A percentile compares a stretch with the other conserved stretches of the same genome.
These are phyloP conservation scores for Kentomonas sorsogonicus DNA, from an alignment of 208 protist species.

Conservation along the genomic window DNA sequence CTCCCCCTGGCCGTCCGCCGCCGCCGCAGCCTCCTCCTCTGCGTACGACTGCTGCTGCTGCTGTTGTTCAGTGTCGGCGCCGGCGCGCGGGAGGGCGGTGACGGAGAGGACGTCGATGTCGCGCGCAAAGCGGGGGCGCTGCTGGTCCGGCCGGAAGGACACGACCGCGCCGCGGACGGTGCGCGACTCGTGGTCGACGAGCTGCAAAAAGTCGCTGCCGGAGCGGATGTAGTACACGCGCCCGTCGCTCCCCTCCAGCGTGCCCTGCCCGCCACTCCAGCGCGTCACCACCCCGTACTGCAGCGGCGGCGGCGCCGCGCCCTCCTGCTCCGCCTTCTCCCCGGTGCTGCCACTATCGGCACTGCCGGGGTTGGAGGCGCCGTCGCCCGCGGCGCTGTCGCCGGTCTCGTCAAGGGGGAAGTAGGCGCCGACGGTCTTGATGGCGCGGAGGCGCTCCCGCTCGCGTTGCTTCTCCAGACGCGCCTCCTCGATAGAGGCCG, in stretches of 20 bases:
- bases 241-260: slow-evolving; percentile 66
- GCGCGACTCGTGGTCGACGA: slow-evolving; percentile 51
- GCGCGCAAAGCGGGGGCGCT: slow-evolving; percentile 41
- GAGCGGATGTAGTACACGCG: slow-evolving; percentile 67
- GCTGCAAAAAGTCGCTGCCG: slow-evolving; percentile 68
- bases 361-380: too few species aligned
- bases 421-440: slow-evolving; percentile 14
- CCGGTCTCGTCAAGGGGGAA: slow-evolving; percentile 20
- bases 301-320: slow-evolving; percentile 23
- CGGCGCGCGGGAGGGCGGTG: slow-evolving; percentile 25
- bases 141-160: slow-evolving; percentile 43
- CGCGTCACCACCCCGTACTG: slow-evolving; percentile 84
- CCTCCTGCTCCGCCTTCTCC: slow-evolving; percentile 8
- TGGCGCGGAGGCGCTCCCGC: slow-evolving; percentile 18
- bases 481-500: slow-evolving; percentile 32
- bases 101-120: slow-evolving; percentile 68
- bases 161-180: slow-evolving; percentile 79
- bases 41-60: too few species aligned
- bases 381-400: slow-evolving; percentile 3
- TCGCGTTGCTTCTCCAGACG: slow-evolving; percentile 31
- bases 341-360: too few species aligned
- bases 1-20: neutral
- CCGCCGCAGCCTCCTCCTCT: slow-evolving; percentile 1
- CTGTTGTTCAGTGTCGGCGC: too few species aligned
- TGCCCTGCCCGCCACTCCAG: slow-evolving; percentile 85